Evolutionary conservation across 179 eudicot species (phyloP).

Genomic region (Monotropa hypopitys): DNA sequence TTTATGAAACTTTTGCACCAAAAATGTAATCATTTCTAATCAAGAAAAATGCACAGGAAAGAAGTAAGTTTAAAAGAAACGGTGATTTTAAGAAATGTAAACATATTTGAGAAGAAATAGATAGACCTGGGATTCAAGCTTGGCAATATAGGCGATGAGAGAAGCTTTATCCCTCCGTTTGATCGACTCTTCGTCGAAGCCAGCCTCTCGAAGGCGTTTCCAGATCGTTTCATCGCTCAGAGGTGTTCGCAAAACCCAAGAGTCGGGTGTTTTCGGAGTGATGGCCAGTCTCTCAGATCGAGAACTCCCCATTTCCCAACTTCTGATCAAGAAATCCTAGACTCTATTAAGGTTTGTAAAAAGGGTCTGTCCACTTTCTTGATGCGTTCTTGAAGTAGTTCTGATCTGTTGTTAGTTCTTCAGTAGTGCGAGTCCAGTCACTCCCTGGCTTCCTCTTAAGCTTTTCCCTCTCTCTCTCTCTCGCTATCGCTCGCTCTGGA

Average conservation of each 20-base stretch:
- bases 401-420: neutral
- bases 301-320: slow-evolving; percentile 37
- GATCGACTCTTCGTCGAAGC: slow-evolving; percentile 77
- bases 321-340: slow-evolving; percentile 9
- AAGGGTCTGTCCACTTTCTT: neutral
- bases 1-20: neutral
- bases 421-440: neutral
- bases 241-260: slow-evolving; percentile 34
- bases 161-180: slow-evolving; percentile 89
- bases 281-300: slow-evolving; percentile 25
- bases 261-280: slow-evolving; percentile 20
- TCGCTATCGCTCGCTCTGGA: neutral
- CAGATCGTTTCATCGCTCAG: slow-evolving; percentile 53
- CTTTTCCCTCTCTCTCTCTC: neutral
- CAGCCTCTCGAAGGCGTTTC: slow-evolving; percentile 67
- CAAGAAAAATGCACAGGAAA: too few relatives aligned
- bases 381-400: neutral
- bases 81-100: too few relatives aligned
- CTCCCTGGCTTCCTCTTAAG: neutral
- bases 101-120: neutral
- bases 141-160: slow-evolving; percentile 77
- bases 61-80: neutral
- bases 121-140: slow-evolving; percentile 76
- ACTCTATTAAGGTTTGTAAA: neutral
- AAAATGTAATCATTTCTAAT: too few relatives aligned